Base-by-base conservation (phyloP, 2,329 filamentous ascomycete species). In the Penicillium hesseltinei region DNA sequence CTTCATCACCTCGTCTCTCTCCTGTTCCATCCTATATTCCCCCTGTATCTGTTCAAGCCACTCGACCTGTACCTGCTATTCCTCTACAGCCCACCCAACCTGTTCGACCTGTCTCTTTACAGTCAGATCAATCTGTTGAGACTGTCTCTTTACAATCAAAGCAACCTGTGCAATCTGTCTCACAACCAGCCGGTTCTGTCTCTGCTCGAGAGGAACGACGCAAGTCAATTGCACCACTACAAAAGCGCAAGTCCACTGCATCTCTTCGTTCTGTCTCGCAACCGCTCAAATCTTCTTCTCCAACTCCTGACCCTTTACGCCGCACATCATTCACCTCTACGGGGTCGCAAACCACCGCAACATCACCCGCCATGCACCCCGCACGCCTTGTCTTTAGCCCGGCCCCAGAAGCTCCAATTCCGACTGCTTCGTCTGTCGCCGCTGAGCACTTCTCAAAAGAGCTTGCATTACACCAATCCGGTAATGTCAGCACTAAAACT, bases 381-480 rank as follows among this genome's bases (percentile, higher is more conserved):
- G 65, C 65, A 25, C 72, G 67, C 48, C 58, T 69, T 6, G 61
- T 68, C 9, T 56, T 64, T 39, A 49, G 61, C 11, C 54, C 64
- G 9, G 54, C 61, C 31, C 49, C 62, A n/a, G 71, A 74, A 48
- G 58, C 58, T 9, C 55, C 62, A 4, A 46, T 33, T 5, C 67
- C 69, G 39, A 85, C 83, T 11, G 80, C 84, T 27, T 78, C 78
- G 48, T 80, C 77, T 15, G 77, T 93, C 43, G 90, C 90, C 4
- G 82, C 80, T 47, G 81, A 84, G 9, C 85, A 89, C 72, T 90
- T 96, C 69, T 79, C 80, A 60, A 84, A 82, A 59, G 91, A 96
- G 71, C 74, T 95, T 33, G 80, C 84, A 17, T 74, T 81, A 7
- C 87, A 91, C 66, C 82, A 87, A 56, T 72, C 71, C 13, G 67